phyloP scores from a whole-genome alignment of 768 basidiomycete genomes.

The Xerocomus potaroensis region DNA sequence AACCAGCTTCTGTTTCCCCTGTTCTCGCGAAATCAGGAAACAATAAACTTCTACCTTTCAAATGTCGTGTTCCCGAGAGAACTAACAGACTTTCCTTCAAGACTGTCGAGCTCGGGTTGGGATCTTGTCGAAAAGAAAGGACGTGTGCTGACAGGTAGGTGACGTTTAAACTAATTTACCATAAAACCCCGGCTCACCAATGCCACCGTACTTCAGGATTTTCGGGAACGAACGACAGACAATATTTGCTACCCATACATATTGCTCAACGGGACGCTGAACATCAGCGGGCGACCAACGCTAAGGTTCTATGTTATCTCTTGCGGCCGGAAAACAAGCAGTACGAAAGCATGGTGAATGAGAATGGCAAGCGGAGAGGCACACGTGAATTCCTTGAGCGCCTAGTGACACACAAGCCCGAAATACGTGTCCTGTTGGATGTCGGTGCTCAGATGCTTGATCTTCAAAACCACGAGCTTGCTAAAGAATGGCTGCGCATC shows the following conservation, averaged over 20 bases:
- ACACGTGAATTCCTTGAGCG: conserved; percentile 25
- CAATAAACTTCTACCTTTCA: conserved; percentile 43
- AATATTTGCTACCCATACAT: conserved; percentile 32
- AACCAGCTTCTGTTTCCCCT: conserved; percentile 26
- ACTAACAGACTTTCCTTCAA: conserved; percentile 19
- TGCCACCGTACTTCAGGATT: conserved; percentile 22
- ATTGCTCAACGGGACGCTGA: conserved; percentile 22
- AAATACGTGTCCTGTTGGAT: conserved; percentile 43
- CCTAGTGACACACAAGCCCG: conserved; percentile 30
- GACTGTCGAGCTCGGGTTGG: conserved; percentile 15
- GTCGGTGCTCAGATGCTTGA: conserved; percentile 56
- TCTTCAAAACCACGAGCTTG: conserved; percentile 38
- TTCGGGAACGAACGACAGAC: conserved; percentile 35
- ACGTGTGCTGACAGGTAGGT: conserved; percentile 1
- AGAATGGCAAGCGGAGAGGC: conserved; percentile 1
- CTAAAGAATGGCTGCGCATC: conserved; percentile 34
- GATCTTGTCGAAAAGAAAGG: conserved; percentile 3
- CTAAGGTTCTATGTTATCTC: conserved; percentile 14
- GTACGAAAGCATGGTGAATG: conserved; percentile 5
- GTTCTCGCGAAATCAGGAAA: conserved; percentile 26
- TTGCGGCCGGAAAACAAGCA: conserved; percentile 19
- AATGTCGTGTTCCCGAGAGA: conserved; percentile 46
- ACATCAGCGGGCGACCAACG: conserved; percentile 12
- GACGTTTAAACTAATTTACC: too few relatives aligned
- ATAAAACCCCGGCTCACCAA: background rate